These are phyloP conservation scores for Pyrenula massariospora DNA, from an alignment of 495 filamentous ascomycete species.

Conservation along the genomic window DNA sequence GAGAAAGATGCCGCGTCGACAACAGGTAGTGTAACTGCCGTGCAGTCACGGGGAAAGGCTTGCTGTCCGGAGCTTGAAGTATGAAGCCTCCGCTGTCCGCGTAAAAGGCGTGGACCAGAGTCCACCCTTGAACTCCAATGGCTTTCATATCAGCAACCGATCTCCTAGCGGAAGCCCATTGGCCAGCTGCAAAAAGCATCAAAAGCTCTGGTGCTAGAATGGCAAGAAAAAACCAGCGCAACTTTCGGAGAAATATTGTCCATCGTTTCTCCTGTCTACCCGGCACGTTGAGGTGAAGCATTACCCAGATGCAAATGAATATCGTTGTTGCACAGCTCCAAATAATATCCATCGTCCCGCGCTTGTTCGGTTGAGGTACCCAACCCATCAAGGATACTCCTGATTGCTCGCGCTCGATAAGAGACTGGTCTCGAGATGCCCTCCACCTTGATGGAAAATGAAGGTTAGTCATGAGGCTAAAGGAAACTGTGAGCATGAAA, in stretches of 20 bases:
- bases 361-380: constrained; percentile 9
- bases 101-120: constrained; percentile 21
- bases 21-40: constrained; percentile 23
- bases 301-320: constrained; percentile 14
- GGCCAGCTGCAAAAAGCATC: constrained; percentile 7
- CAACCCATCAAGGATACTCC: constrained; percentile 7
- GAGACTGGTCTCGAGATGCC: too few relatives aligned
- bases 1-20: constrained; percentile 3
- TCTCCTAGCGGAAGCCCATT: constrained; percentile 10
- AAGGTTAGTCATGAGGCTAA: too few relatives aligned
- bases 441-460: too few relatives aligned
- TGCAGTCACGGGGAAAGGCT: constrained; percentile 18
- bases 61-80: constrained; percentile 9
- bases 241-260: constrained; percentile 6
- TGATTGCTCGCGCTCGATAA: too few relatives aligned
- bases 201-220: constrained; percentile 20
- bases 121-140: constrained; percentile 17
- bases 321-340: constrained; percentile 17
- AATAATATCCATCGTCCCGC: constrained; percentile 22
- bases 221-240: constrained; percentile 15
- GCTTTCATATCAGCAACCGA: constrained; percentile 7
- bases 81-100: constrained; percentile 27
- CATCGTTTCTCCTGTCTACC: constrained; percentile 7
- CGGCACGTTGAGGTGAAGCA: constrained; percentile 21
- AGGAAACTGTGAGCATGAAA: too few relatives aligned